Evolutionary conservation across 208 protist genomes (phyloP), one percentile per base, ranked within the genome.

Genomic region (Endotrypanum monterogeii): DNA sequence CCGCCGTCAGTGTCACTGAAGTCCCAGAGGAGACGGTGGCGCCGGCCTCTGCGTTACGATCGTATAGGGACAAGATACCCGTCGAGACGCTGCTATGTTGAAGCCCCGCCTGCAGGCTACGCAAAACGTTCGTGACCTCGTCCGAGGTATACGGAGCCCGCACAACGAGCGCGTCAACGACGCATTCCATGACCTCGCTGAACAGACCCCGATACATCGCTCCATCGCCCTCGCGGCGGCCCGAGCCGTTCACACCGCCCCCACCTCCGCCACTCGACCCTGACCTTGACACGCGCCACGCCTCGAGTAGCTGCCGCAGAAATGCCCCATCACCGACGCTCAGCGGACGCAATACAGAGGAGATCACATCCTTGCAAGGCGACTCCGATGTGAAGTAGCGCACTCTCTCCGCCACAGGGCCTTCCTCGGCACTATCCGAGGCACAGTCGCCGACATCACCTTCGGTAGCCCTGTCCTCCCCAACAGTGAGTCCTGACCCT

Each of bases 261-360:
- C 54, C 69, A 25, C 52, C 51, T n/a, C 52, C 48, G 68, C 52
- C 48, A 61, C 57, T 74, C 14, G n/a, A 37, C 25, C 70, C 46
- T 8, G 37, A 52, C 32, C 51, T 56, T 8, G 76, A 73, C 28
- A 56, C n/a, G 25, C 76, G 76, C 76, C 76, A 81, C 39, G 71
- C 76, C 71, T 81, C 76, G 11, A 81, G 66, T 50, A 81, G 76
- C 71, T 81, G 76, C 9, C 76, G 71, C 44, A 81, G 57, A 39
- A 81, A 81, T 54, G 70, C 55, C 4, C 76, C 76, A 50, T 81
- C 76, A 35, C 76, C 76, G 32, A 81, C 44, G 76, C 76, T 76
- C 14, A 81, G 71, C 58, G 76, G 76, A 5, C 76, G 76, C 55
- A 76, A 48, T 30, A 73, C 76, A 57, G 44, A 62, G 6, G 71